These are phyloP conservation scores for Ilex aquifolium DNA, from an alignment of 257 asterid genomes.

Conservation along the genomic window DNA sequence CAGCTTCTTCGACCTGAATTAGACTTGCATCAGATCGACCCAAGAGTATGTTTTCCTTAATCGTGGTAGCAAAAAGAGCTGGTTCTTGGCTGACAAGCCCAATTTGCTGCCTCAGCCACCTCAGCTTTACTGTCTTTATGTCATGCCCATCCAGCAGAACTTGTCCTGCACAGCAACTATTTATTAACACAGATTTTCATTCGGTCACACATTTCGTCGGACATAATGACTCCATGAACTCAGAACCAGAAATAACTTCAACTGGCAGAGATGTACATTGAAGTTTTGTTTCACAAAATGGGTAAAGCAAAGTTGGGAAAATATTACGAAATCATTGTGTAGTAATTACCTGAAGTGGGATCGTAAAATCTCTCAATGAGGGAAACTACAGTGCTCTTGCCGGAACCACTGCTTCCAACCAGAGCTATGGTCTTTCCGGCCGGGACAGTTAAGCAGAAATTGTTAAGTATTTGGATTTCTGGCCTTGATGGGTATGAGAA, in stretches of 20 bases:
- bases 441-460: constrained; percentile 55
- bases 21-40: constrained; percentile 65
- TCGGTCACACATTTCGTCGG: background rate
- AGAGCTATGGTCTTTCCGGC: constrained; percentile 85
- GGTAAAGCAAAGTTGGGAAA: too few species aligned
- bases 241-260: background rate
- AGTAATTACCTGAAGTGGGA: constrained; percentile 61
- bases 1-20: constrained; percentile 71
- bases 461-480: constrained; percentile 50
- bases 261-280: constrained; percentile 4
- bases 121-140: constrained; percentile 58
- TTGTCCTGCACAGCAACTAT: constrained; percentile 47
- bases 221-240: constrained; percentile 12
- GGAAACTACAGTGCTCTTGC: constrained; percentile 88
- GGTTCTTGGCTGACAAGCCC: constrained; percentile 97
- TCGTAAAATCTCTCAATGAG: constrained; percentile 91
- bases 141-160: constrained; percentile 71
- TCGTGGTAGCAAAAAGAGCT: constrained; percentile 77
- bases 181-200: constrained; percentile 22
- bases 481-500: constrained; percentile 81
- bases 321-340: too few species aligned
- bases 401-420: constrained; percentile 93
- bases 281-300: background rate
- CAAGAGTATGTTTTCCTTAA: constrained; percentile 73
- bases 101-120: constrained; percentile 79